Evolutionary conservation across 176 grass and related monocot species (phyloP).

Genomic region (Oryza rufipogon): DNA sequence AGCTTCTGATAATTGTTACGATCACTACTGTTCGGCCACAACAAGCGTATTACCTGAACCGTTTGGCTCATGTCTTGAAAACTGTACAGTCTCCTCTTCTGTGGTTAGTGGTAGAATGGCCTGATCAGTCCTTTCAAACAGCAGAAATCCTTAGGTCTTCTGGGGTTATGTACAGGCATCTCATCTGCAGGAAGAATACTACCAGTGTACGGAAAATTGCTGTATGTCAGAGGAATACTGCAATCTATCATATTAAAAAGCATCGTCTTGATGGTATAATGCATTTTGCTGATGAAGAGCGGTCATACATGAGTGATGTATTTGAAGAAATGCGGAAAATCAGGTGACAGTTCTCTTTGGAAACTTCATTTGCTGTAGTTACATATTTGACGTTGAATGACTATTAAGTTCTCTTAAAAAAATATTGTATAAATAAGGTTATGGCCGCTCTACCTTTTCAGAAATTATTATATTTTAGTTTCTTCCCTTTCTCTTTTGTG

Average conservation of each 20-base stretch:
- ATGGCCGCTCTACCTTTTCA: not conserved
- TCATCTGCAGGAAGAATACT: constrained; percentile 76
- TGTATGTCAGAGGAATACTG: constrained; percentile 84
- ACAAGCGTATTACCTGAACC: constrained; percentile 84
- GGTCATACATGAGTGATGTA: constrained; percentile 65
- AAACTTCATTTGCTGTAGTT: not conserved
- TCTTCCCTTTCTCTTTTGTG: not conserved
- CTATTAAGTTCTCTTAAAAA: constrained; percentile 2
- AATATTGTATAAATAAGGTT: not conserved
- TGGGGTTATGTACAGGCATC: constrained; percentile 93
- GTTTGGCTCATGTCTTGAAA: constrained; percentile 83
- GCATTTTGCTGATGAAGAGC: constrained; percentile 90
- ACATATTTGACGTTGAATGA: not conserved
- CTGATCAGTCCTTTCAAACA: constrained; percentile 63
- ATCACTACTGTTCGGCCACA: constrained; percentile 81
- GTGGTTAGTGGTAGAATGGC: constrained; percentile 94
- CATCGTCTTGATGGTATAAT: constrained; percentile 95
- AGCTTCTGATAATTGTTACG: constrained; percentile 91
- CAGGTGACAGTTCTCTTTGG: constrained; percentile 51
- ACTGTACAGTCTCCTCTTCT: constrained; percentile 70
- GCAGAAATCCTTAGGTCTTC: constrained; percentile 81
- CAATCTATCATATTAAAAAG: constrained; percentile 85
- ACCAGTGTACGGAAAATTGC: constrained; percentile 65
- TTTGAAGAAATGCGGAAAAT: constrained; percentile 96
- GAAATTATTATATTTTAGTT: not conserved